Evolutionary conservation across 441 rosid species (phyloP).

Genomic region (Francoa sonchifolia): DNA sequence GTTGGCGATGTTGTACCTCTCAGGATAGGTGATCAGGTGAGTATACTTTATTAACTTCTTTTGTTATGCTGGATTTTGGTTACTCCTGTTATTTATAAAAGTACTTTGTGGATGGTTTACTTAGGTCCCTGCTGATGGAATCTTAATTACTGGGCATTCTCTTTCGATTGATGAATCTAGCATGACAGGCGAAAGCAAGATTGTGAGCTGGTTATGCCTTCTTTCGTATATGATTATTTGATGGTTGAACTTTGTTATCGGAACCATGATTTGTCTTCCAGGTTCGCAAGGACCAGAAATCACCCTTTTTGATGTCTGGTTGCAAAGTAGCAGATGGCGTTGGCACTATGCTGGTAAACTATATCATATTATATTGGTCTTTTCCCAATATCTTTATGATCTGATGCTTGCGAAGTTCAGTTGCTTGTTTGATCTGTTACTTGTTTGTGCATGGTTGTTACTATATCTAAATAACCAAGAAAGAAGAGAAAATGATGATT

Average conservation of each 20-base stretch:
- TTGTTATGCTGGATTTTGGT: too few relatives aligned
- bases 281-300: constrained; percentile 8
- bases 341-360: constrained; percentile 16
- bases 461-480: too few relatives aligned
- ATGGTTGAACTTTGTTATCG: neutral
- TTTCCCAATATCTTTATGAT: too few relatives aligned
- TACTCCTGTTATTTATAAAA: too few relatives aligned
- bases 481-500: too few relatives aligned
- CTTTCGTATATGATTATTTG: neutral
- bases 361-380: neutral
- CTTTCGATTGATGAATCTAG: constrained; percentile 17
- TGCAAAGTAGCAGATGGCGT: constrained; percentile 15
- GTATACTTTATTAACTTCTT: neutral
- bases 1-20: constrained; percentile 18
- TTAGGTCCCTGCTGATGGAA: constrained; percentile 20
- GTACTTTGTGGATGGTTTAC: too few relatives aligned
- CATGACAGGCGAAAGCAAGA: constrained; percentile 21
- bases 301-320: constrained; percentile 15
- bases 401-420: neutral
- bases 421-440: too few relatives aligned
- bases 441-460: too few relatives aligned
- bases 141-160: constrained; percentile 14
- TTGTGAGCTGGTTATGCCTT: constrained; percentile 6
- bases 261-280: neutral
- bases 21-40: constrained; percentile 16